Percentiles rank a stretch among this genome's conserved stretches.
These are phyloP conservation scores for Oropetium thomaeum DNA, from an alignment of 176 grass and related monocot species.

Conservation along the genomic window DNA sequence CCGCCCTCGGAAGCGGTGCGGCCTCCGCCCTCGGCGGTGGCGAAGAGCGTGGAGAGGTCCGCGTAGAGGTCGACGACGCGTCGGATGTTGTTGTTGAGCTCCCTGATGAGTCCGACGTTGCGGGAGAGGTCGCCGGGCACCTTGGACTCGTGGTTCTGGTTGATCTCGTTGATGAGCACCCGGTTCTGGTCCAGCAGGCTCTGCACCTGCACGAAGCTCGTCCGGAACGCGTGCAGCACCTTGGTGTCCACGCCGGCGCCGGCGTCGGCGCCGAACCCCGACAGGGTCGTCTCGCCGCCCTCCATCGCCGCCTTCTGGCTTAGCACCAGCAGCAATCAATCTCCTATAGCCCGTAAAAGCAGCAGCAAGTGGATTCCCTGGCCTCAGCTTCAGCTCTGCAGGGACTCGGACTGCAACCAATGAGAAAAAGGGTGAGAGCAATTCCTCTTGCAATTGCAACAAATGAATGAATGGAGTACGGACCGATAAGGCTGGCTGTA, in stretches of 20 bases:
- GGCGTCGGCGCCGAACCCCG: constrained; percentile 27
- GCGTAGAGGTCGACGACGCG: constrained; percentile 81
- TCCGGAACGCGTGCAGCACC: constrained; percentile 74
- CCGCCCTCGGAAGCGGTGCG: constrained; percentile 43
- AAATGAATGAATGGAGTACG: background rate
- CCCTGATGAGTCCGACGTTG: constrained; percentile 73
- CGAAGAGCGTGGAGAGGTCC: constrained; percentile 64
- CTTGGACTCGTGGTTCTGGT: constrained; percentile 87
- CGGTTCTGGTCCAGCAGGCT: constrained; percentile 71
- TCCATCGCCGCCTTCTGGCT: constrained; percentile 19
- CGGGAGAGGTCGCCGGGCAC: constrained; percentile 61
- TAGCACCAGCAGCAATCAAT: background rate
- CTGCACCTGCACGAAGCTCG: constrained; percentile 89
- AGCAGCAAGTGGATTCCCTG: background rate
- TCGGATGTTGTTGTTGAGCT: constrained; percentile 94
- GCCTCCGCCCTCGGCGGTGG: constrained; percentile 41
- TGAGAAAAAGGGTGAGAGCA: background rate
- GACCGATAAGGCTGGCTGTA: too few relatives aligned
- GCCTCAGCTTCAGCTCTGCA: constrained; percentile 24
- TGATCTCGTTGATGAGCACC: constrained; percentile 74
- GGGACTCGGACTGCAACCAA: background rate
- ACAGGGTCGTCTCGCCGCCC: constrained; percentile 37
- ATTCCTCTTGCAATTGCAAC: background rate
- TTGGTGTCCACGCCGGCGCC: constrained; percentile 53
- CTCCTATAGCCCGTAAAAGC: too few relatives aligned